These are phyloP conservation scores for Neophaeococcomyces mojaviensis DNA, from an alignment of 2,329 filamentous ascomycete species.

Conservation along the genomic window DNA sequence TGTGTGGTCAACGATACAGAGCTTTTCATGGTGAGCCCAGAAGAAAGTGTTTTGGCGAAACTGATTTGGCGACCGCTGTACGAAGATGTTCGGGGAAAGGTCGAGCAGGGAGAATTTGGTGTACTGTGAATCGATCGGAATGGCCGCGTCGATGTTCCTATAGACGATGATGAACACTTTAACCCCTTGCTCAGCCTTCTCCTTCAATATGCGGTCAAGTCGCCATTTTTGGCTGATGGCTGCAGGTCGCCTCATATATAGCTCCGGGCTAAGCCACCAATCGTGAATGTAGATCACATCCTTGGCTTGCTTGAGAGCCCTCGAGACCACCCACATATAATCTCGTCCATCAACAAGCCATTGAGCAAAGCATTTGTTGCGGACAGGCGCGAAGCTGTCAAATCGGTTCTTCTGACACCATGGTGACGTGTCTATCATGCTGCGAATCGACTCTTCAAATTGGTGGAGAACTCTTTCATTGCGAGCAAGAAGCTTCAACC, in stretches of 20 bases:
- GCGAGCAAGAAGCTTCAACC: constrained; percentile 80
- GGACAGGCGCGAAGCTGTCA: constrained; percentile 85
- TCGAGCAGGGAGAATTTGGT: constrained; percentile 95
- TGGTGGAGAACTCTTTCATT: constrained; percentile 85
- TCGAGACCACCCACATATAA: constrained; percentile 99
- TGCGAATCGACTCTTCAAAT: constrained; percentile 85
- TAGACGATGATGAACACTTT: constrained; percentile 98
- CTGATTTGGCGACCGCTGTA: constrained; percentile 93
- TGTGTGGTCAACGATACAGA: constrained; percentile 94
- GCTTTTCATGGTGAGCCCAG: constrained; percentile 97
- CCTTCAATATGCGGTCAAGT: constrained; percentile 83
- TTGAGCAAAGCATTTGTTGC: constrained; percentile 79
- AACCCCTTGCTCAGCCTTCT: constrained; percentile 88
- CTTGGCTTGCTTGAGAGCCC: constrained; percentile 91
- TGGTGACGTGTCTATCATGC: constrained; percentile 73
- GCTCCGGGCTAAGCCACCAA: constrained; percentile 95
- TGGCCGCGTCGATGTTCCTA: constrained; percentile 91
- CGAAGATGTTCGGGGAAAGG: constrained; percentile 90
- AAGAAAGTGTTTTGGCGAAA: constrained; percentile 99
- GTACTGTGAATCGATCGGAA: constrained; percentile 96
- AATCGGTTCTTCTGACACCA: constrained; percentile 84
- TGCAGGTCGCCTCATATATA: constrained; percentile 88
- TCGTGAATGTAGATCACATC: constrained; percentile 99
- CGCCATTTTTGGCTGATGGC: constrained; percentile 98
- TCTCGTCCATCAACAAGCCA: constrained; percentile 96